phyloP scores from a whole-genome alignment of 768 basidiomycete genomes.

The Agrocybe pediades region DNA sequence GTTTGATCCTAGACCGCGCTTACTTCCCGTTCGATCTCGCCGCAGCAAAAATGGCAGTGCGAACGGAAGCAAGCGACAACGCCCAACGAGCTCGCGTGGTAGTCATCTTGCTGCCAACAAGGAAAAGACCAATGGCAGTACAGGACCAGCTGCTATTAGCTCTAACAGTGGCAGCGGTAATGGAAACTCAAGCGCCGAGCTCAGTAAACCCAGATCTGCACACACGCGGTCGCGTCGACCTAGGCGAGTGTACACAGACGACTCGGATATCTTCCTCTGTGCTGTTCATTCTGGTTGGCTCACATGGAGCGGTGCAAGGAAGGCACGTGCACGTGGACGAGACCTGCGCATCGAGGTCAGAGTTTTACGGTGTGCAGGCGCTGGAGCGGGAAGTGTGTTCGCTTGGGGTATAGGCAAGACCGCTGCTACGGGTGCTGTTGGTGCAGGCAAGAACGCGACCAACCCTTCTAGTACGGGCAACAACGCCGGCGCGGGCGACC shows the following conservation, averaged over 20 bases:
- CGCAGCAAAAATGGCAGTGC: constrained; percentile 16
- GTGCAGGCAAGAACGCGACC: constrained; percentile 1
- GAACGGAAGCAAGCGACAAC: constrained; percentile 2
- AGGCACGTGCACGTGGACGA: constrained; percentile 38
- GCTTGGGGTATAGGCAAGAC: constrained; percentile 17
- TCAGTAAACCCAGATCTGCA: constrained; percentile 1
- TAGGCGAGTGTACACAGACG: constrained; percentile 75
- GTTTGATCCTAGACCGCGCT: constrained; percentile 30
- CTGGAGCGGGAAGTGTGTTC: constrained; percentile 29
- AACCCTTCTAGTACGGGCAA: constrained; percentile 1
- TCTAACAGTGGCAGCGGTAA: constrained; percentile 6
- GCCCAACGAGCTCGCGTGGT: neutral
- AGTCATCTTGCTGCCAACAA: constrained; percentile 3
- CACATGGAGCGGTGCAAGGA: constrained; percentile 43
- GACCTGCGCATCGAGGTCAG: constrained; percentile 43
- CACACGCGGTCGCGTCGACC: constrained; percentile 26
- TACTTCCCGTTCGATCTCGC: constrained; percentile 13
- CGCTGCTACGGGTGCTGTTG: constrained; percentile 3
- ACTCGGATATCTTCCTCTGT: constrained; percentile 71
- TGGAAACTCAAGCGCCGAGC: constrained; percentile 4
- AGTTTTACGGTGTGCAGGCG: constrained; percentile 38
- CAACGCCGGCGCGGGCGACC: constrained; percentile 12
- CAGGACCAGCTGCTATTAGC: constrained; percentile 4
- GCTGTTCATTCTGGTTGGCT: constrained; percentile 68
- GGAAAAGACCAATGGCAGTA: constrained; percentile 2